phyloP scores from a whole-genome alignment of 306 rosid species.

The Prunus padus region DNA sequence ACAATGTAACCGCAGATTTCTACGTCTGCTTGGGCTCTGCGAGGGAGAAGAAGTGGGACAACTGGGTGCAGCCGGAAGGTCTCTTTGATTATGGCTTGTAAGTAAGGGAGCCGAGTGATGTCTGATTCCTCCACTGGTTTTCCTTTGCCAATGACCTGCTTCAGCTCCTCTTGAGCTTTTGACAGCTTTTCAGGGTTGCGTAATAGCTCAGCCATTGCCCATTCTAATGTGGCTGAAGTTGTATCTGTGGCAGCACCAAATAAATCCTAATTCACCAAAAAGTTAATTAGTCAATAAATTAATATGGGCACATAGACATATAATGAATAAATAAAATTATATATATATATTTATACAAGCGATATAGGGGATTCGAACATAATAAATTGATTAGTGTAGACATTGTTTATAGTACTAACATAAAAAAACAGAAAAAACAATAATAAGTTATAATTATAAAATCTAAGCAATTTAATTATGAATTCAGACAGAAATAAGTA shows the following conservation, averaged over 20 bases:
- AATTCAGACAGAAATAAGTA: background rate
- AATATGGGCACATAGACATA: no score
- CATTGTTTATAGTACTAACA: no score
- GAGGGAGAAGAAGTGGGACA: background rate
- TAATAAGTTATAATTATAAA: no score
- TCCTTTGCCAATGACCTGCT: constrained; percentile 15
- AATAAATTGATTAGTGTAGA: no score
- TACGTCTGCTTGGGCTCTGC: constrained; percentile 14
- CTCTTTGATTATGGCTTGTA: constrained; percentile 30
- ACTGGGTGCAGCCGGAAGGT: constrained; percentile 20
- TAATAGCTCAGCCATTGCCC: constrained; percentile 1
- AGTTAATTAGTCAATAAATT: no score
- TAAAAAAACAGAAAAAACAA: no score
- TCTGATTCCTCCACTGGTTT: constrained; percentile 15
- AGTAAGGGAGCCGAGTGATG: constrained; percentile 19
- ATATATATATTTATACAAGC: no score
- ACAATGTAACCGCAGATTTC: background rate
- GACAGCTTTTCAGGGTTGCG: constrained; percentile 5
- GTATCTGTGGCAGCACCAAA: constrained; percentile 23
- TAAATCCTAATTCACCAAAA: constrained; percentile 6
- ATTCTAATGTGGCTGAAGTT: background rate
- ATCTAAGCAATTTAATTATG: background rate
- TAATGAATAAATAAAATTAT: no score
- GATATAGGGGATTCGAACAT: no score
- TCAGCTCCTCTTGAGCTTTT: constrained; percentile 12